Base-by-base conservation (phyloP, 169 alveolate species). In the Plasmodium blacklocki region DNA sequence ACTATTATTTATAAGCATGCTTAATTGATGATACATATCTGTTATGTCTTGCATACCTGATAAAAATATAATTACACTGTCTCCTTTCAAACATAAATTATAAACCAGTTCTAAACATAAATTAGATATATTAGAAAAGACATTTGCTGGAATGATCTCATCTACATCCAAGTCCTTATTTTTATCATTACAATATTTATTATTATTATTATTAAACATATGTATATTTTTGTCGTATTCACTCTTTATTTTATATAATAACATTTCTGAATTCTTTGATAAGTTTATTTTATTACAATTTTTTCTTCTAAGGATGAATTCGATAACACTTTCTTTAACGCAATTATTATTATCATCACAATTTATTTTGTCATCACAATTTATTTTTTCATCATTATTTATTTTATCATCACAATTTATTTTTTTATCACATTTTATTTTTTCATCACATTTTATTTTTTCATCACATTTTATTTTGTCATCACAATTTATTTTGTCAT, bases 11-110 rank as follows among this genome's bases (percentile, higher is more conserved):
- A 74, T 74, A 0, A 45, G 18, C n/a, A 74, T 60, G 14, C 88
- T 59, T 6, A 74, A 23, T n/a, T 74, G 88, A 23, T 74, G 88
- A 62, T 74, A 74, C 74, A 74, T 60, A 29, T 74, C 88, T 8
- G 73, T 74, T 23, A 74, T 74, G 19, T 74, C 88, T 2, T 74
- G 88, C 88, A 74, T 74, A 5, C 88, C 88, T 5, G 88, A 60
- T 5, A 74, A 47, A 54, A 74, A 74, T 45, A 74, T 74, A n/a
- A 74, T 50, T 5, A 74, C 88, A 50, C 88, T 74, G 12, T 74
- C 88, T 11, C 88, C 88, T n/a, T 18, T 50, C 3, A 74, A 67
- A 18, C 88, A 74, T 32, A 74, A 60, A 66, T 60, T 74, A 19
- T 60, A 52, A 47, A 74, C 88, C n/a, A 74, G 15, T 49, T 74